Conservation (phyloP, 805 yeast species). For the Candida methanosorbosa region DNA sequence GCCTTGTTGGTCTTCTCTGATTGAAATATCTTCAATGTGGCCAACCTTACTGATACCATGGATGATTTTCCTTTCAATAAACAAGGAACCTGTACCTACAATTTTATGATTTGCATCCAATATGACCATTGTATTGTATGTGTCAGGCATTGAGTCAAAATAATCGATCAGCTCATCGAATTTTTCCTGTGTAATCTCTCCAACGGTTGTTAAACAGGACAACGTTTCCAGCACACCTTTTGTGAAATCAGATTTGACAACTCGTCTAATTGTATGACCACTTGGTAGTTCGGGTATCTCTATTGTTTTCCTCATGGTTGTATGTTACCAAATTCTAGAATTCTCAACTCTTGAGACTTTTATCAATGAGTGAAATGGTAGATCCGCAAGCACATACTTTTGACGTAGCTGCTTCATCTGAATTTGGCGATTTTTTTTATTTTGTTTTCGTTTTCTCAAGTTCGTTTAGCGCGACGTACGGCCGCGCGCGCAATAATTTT, state of each 20-base stretch:
- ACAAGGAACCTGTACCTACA: slow-evolving; percentile 77
- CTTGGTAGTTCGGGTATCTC: slow-evolving; percentile 32
- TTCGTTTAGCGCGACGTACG: no score
- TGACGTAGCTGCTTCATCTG: no score
- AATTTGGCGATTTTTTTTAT: no score
- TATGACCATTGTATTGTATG: slow-evolving; percentile 67
- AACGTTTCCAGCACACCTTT: slow-evolving; percentile 59
- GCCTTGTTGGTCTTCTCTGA: slow-evolving; percentile 69
- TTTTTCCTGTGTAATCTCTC: slow-evolving; percentile 44
- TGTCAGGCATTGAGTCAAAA: slow-evolving; percentile 46
- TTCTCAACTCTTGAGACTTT: no score
- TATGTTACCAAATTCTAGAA: no score
- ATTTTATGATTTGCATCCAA: slow-evolving; percentile 40
- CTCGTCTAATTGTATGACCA: slow-evolving; percentile 60
- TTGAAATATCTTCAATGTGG: slow-evolving; percentile 93
- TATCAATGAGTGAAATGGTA: no score
- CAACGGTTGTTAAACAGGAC: slow-evolving; percentile 73
- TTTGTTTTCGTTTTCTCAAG: no score
- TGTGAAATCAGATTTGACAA: slow-evolving; percentile 45
- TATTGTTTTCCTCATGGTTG: no score
- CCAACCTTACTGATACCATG: slow-evolving; percentile 84
- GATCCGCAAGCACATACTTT: no score
- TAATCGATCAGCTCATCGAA: slow-evolving; percentile 44
- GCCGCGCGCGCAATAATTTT: no score
- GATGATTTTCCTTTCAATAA: slow-evolving; percentile 75